Conservation (phyloP, 1,284 basidiomycete species). For the Boletellus sp. region DNA sequence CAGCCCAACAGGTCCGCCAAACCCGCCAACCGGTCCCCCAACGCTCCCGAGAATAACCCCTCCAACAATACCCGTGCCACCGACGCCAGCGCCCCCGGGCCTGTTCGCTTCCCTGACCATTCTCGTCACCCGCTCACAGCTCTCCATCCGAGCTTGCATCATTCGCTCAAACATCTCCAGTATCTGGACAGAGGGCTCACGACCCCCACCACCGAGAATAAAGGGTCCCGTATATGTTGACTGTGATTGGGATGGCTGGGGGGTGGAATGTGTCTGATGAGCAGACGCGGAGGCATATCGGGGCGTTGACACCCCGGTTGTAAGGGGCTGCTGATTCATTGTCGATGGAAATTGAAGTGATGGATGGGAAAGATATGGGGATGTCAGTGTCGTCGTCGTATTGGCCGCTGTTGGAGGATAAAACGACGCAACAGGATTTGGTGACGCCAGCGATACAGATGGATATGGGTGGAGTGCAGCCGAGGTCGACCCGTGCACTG, state of each 20-base stretch:
- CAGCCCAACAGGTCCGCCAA: constrained; percentile 28
- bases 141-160: constrained; percentile 71
- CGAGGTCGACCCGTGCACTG: constrained; percentile 13
- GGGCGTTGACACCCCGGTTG: constrained; percentile 13
- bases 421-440: constrained; percentile 18
- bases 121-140: constrained; percentile 60
- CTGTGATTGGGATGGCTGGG: constrained; percentile 18
- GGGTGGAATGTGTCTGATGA: constrained; percentile 9
- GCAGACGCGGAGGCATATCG: constrained; percentile 15
- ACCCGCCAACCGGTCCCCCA: constrained; percentile 30
- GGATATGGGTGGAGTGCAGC: constrained; percentile 21
- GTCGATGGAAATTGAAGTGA: constrained; percentile 25
- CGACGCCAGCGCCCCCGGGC: constrained; percentile 15
- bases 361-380: constrained; percentile 30
- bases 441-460: constrained; percentile 11
- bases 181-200: constrained; percentile 49
- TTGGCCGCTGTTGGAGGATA: constrained; percentile 30
- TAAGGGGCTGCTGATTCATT: constrained; percentile 13
- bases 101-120: constrained; percentile 51
- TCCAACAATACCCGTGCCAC: constrained; percentile 7
- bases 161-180: constrained; percentile 67
- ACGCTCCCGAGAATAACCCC: constrained; percentile 19
- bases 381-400: constrained; percentile 23
- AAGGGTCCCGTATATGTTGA: constrained; percentile 19
- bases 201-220: constrained; percentile 26